A percentile compares a stretch with the other conserved stretches of the same genome.
These are phyloP conservation scores for Nicotiana noctiflora DNA, from an alignment of 257 asterid species.

Conservation along the genomic window DNA sequence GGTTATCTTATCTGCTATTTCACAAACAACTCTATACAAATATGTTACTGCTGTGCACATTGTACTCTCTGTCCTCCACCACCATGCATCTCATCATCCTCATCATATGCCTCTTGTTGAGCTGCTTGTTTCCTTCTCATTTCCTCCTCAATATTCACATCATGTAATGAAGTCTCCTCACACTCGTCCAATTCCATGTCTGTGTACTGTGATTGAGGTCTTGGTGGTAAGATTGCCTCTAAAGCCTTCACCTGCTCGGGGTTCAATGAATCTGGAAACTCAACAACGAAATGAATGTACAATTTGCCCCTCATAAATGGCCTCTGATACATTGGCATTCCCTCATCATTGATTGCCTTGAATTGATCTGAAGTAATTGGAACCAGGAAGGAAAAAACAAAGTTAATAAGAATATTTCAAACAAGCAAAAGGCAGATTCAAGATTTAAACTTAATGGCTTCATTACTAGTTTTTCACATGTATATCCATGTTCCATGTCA, in stretches of 20 bases:
- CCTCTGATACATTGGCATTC: constrained; percentile 60
- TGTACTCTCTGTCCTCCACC: constrained; percentile 73
- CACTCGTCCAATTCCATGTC: constrained; percentile 74
- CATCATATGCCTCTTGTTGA: constrained; percentile 59
- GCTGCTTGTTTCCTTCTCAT: constrained; percentile 55
- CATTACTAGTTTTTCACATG: neutral
- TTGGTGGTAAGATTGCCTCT: constrained; percentile 41
- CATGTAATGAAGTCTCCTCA: constrained; percentile 66
- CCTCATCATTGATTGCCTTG: constrained; percentile 67
- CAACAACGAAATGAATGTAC: constrained; percentile 49
- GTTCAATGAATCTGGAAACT: constrained; percentile 47
- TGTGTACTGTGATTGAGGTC: constrained; percentile 32
- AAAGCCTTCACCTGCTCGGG: constrained; percentile 41
- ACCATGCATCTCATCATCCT: constrained; percentile 63
- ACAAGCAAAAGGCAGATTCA: neutral
- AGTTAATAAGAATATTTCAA: neutral
- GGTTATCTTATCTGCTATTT: neutral
- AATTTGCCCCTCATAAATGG: constrained; percentile 62
- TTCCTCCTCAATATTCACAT: constrained; percentile 67
- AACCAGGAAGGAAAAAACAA: neutral
- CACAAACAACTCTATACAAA: neutral
- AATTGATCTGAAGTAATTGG: constrained; percentile 31
- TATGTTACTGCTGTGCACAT: constrained; percentile 65
- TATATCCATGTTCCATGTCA: neutral
- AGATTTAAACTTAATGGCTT: neutral